These are phyloP conservation scores for Malassezia slooffiae DNA, from an alignment of 1,284 basidiomycete genomes.

Conservation along the genomic window DNA sequence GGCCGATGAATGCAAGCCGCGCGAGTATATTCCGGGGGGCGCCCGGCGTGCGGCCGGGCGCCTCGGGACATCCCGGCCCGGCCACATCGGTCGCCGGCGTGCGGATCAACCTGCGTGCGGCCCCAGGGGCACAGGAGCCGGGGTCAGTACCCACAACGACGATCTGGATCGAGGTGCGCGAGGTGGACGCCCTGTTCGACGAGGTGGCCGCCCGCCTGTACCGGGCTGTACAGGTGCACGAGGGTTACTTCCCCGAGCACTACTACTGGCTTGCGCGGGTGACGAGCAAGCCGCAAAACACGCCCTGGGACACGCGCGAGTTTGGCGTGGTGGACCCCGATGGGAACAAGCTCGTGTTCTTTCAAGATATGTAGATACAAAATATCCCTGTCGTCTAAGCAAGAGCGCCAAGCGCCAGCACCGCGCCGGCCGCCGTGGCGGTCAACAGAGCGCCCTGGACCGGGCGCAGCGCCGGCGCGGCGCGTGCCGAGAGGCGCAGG, in stretches of 20 bases:
- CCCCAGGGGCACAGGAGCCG: background rate
- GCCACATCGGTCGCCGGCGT: background rate
- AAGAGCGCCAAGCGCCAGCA: background rate
- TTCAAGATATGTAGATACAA: background rate
- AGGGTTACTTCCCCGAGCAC: conserved; percentile 29
- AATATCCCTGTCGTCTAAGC: background rate
- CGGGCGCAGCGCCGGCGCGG: background rate
- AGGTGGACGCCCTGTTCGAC: conserved; percentile 6
- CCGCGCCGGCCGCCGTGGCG: background rate
- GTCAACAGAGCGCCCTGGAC: background rate
- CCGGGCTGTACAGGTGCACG: background rate
- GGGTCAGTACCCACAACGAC: too few species aligned
- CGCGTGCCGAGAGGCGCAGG: conserved; percentile 14
- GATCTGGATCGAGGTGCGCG: conserved; percentile 5
- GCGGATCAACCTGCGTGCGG: background rate
- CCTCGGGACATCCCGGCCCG: background rate
- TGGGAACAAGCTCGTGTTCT: conserved; percentile 28
- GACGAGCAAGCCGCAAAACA: conserved; percentile 23
- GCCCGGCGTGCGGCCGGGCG: background rate
- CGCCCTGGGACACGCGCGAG: conserved; percentile 29
- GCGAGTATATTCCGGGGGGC: conserved; percentile 7
- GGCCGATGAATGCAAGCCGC: background rate
- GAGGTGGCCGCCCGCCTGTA: conserved; percentile 3
- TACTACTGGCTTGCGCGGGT: conserved; percentile 21
- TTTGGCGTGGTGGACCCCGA: conserved; percentile 28